Evolutionary conservation across 1,284 basidiomycete genomes (phyloP), one percentile per base, ranked within the genome.

Genomic region (Puccinia brachypodii): DNA sequence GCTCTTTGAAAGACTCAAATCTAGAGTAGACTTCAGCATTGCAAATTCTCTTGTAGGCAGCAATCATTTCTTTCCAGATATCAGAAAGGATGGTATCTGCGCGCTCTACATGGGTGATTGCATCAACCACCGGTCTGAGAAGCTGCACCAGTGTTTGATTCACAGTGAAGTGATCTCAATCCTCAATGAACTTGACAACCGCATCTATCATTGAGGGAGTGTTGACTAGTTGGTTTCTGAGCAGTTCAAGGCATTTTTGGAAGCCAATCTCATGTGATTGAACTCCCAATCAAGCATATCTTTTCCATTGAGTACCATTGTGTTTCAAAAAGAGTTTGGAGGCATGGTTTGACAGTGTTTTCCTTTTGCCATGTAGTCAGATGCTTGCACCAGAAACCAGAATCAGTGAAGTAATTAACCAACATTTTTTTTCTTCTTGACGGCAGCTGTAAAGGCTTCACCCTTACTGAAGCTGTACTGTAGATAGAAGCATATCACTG

Each of bases 81-180:
- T 77, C 75, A 25, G 40, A 16, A 22, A 77, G 60, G n/a, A 8
- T 36, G 14, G 62, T 64, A n/a, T 77, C 60, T 4, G 36, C 28
- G 13, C 38, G 58, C 50, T 77, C 75, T 19, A 77, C 38, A 31
- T 28, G 0, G 22, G 40, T n/a, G 16, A 68, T 14, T 16, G 60
- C 44, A 53, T 77, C 42, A 22, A 77, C 33, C 13, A 77, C 60
- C 19, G 75, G 75, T 66, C 53, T 47, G 1, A 66, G 62, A 9
- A 68, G 25, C 9, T 7, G 22, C 22, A 53, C 76, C 7, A 77
- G 76, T 31, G 76, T 56, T 66, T 77, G 36, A 53, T 77, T 77
- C 1, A 6, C 40, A 47, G 62, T 77, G 36, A 77, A 77, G 62
- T 77, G 62, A 68, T 77, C 44, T n/a, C 42, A 36, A 25, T 62